Evolutionary conservation across 2,329 filamentous ascomycete species (phyloP), one percentile per base, ranked within the genome.

Genomic region (Colletotrichum tofieldiae): DNA sequence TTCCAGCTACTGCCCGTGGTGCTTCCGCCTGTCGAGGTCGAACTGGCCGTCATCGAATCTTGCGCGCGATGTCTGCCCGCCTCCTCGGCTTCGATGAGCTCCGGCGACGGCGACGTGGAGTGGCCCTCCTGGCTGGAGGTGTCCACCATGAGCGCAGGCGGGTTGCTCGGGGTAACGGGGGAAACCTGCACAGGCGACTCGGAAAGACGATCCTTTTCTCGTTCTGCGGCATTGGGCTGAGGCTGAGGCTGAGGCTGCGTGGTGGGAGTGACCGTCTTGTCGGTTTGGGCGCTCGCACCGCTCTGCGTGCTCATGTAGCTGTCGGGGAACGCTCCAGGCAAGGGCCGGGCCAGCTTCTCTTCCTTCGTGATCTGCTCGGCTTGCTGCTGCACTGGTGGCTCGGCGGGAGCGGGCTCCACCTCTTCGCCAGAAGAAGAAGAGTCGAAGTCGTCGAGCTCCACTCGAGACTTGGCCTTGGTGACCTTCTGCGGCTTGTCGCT

Each of bases 361-460:
- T 76, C 73, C 3, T 68, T 69, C 18, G 47, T 18, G 32, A 51
- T 45, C 58, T 77, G 76, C 43, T 77, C 73, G 41, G 74, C 73
- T 49, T 75, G 73, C 66, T 75, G 82, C 74, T 72, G 80, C 75
- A 65, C 77, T 73, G 77, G 65, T 20, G 80, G 78, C 52, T 79
- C 78, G 6, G 78, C 72, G 16, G 75, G 60, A 16, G 35, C 54
- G 18, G 75, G 64, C 7, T 76, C 67, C 0, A 82, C 78, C n/a
- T 84, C 81, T 45, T 86, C 85, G 1, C 83, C 83, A 6, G 88
- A 88, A 64, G 88, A 88, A 64, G 88, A 88, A 65, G 87, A 88
- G 73, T 93, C 92, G 56, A 93, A 92, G 74, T 93, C 92, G 77
- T 94, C 93, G 16, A 94, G 85, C 66, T 92, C 91, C 73, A 92